Percentiles rank a stretch among this genome's conserved stretches.
These are phyloP conservation scores for Prunus mume DNA, from an alignment of 306 rosid species.

Conservation along the genomic window DNA sequence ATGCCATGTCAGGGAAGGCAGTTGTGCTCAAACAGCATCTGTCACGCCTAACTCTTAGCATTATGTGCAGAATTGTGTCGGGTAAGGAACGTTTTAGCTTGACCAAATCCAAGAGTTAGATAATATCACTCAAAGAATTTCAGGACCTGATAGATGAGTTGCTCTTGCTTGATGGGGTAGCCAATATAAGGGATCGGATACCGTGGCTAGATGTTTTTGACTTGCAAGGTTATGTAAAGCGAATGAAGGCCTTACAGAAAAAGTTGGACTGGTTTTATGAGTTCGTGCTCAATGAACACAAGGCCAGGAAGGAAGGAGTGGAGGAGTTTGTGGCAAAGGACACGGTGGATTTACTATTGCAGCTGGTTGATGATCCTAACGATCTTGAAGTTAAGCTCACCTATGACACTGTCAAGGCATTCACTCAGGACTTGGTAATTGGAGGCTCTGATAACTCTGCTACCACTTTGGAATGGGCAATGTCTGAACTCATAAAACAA, in stretches of 20 bases:
- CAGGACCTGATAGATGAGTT: conserved; percentile 22
- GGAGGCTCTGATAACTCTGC: conserved; percentile 30
- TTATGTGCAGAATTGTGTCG: conserved; percentile 24
- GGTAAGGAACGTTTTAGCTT: conserved; percentile 25
- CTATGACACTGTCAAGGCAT: conserved; percentile 23
- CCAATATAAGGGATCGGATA: conserved; percentile 35
- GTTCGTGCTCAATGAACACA: conserved; percentile 22
- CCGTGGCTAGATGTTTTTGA: conserved; percentile 36
- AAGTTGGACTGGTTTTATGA: conserved; percentile 16
- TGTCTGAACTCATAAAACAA: conserved; percentile 28
- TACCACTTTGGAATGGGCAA: conserved; percentile 22
- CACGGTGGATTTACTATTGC: conserved; percentile 29
- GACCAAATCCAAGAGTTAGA: background rate
- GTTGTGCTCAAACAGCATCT: conserved; percentile 16
- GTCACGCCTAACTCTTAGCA: conserved; percentile 6
- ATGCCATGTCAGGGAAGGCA: conserved; percentile 13
- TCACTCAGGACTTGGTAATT: conserved; percentile 26
- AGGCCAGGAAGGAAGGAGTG: conserved; percentile 9
- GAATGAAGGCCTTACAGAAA: conserved; percentile 30
- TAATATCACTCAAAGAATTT: conserved; percentile 11
- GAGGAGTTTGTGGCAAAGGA: conserved; percentile 22
- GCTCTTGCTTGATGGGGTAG: conserved; percentile 1
- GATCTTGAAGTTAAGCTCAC: conserved; percentile 23
- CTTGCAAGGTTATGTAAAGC: conserved; percentile 29
- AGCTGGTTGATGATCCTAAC: conserved; percentile 27